Percentiles rank a stretch among this genome's conserved stretches.
Evolutionary conservation across 1,284 basidiomycete genomes (phyloP).

Genomic region (Porogramme epimiltina): DNA sequence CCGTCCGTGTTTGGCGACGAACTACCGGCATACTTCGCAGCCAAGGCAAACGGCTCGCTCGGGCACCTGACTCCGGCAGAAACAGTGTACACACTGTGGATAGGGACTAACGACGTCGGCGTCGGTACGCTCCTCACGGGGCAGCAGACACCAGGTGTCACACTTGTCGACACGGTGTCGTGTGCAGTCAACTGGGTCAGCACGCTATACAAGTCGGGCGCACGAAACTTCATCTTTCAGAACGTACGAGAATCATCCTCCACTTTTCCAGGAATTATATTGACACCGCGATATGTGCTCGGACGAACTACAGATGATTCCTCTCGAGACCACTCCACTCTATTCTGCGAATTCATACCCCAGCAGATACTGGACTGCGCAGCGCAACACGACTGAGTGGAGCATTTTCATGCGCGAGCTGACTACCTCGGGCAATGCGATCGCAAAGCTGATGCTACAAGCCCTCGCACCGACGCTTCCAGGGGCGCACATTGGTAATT

Average conservation of each 20-base stretch:
- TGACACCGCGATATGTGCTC: too few species aligned
- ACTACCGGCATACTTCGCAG: conserved; percentile 37
- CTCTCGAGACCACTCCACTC: conserved; percentile 32
- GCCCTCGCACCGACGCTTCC: conserved; percentile 30
- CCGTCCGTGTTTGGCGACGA: conserved; percentile 38
- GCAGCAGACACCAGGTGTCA: conserved; percentile 33
- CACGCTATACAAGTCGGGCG: conserved; percentile 40
- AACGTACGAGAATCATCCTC: too few species aligned
- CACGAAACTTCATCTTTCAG: conserved; percentile 46
- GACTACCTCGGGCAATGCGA: conserved; percentile 33
- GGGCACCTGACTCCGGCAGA: conserved; percentile 28
- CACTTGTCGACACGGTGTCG: conserved; percentile 39
- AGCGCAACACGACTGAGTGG: conserved; percentile 26
- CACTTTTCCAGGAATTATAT: too few species aligned
- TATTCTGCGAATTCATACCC: conserved; percentile 32
- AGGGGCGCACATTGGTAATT: conserved; percentile 35
- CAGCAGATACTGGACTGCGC: conserved; percentile 24
- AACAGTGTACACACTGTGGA: conserved; percentile 48
- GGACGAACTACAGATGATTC: conserved; percentile 38
- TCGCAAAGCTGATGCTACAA: conserved; percentile 32
- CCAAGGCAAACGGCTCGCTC: conserved; percentile 27
- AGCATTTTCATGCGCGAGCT: conserved; percentile 36
- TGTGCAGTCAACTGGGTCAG: conserved; percentile 43
- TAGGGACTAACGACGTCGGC: conserved; percentile 49
- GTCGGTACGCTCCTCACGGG: conserved; percentile 35